Evolutionary conservation across 2,329 filamentous ascomycete genomes (phyloP).

Genomic region (Ustilaginoidea virens): DNA sequence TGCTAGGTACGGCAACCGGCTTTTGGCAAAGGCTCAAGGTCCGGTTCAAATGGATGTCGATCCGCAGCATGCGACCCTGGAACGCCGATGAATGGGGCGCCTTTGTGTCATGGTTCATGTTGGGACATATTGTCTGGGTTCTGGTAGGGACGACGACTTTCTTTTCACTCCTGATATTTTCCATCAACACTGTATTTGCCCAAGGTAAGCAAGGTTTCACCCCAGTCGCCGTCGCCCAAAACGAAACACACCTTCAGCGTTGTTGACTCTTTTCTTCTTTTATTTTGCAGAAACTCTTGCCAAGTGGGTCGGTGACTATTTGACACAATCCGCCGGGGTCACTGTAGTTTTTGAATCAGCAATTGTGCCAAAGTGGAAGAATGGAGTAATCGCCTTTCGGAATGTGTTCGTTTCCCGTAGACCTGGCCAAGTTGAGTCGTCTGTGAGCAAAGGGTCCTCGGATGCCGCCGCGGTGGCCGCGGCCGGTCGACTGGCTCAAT

Average conservation of each 20-base stretch:
- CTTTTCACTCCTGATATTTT: conserved; percentile 77
- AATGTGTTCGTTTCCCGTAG: conserved; percentile 92
- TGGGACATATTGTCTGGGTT: conserved; percentile 90
- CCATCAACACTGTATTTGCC: conserved; percentile 91
- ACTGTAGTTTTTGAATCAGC: conserved; percentile 95
- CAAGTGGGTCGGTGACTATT: conserved; percentile 84
- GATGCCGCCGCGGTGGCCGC: conserved; percentile 76
- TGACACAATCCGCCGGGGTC: conserved; percentile 84
- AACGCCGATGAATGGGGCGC: conserved; percentile 94
- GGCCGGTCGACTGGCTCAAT: conserved; percentile 42
- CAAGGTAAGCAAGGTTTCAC: conserved; percentile 70
- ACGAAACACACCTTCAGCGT: too few species aligned
- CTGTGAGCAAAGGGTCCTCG: conserved; percentile 86
- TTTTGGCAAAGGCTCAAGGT: conserved; percentile 86
- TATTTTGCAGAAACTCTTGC: conserved; percentile 74
- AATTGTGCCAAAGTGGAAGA: conserved; percentile 89
- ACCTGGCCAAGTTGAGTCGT: conserved; percentile 65
- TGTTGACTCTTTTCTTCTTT: too few species aligned
- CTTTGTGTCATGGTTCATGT: conserved; percentile 82
- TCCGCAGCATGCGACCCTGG: conserved; percentile 83
- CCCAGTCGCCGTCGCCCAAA: too few species aligned
- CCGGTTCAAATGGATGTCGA: conserved; percentile 95
- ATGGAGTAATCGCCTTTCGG: conserved; percentile 89
- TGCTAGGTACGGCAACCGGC: conserved; percentile 78
- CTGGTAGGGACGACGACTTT: conserved; percentile 96